Evolutionary conservation across 129 eudicot genomes (phyloP).

Genomic region (Deinandra increscens): DNA sequence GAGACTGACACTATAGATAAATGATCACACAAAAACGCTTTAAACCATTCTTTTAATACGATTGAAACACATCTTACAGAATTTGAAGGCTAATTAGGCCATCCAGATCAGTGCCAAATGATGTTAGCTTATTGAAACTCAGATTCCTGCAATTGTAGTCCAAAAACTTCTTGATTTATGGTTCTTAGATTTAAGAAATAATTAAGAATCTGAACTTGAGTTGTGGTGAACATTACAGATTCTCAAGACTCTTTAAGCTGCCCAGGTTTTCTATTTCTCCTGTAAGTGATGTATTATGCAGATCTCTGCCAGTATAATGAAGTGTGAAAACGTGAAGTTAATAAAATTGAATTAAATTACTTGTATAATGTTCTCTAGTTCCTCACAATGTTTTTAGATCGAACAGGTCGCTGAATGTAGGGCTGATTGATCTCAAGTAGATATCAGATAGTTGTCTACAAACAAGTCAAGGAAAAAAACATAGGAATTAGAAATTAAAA

Average conservation of each 20-base stretch:
- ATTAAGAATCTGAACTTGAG: not conserved
- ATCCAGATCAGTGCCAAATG: slow-evolving; percentile 76
- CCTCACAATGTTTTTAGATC: slow-evolving; percentile 80
- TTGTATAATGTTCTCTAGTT: slow-evolving; percentile 10
- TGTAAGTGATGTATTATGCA: slow-evolving; percentile 82
- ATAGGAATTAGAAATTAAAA: not conserved
- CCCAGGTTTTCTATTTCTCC: slow-evolving; percentile 87
- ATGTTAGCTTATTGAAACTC: slow-evolving; percentile 75
- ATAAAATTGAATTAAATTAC: slow-evolving; percentile 1
- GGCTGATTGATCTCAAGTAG: slow-evolving; percentile 77
- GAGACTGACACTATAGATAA: slow-evolving; percentile 11
- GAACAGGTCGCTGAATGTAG: slow-evolving; percentile 69
- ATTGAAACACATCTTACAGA: slow-evolving; percentile 49
- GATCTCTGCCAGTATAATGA: slow-evolving; percentile 50
- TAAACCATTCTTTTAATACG: not conserved
- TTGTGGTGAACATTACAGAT: slow-evolving; percentile 49
- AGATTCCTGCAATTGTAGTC: slow-evolving; percentile 55
- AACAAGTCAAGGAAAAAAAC: slow-evolving; percentile 15
- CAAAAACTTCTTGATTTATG: slow-evolving; percentile 4
- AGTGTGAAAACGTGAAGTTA: slow-evolving; percentile 14
- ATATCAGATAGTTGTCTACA: slow-evolving; percentile 64
- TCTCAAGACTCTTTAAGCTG: slow-evolving; percentile 69
- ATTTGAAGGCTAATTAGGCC: slow-evolving; percentile 67
- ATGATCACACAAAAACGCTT: slow-evolving; percentile 15
- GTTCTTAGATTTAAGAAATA: slow-evolving; percentile 13